Evolutionary conservation across 306 rosid genomes (phyloP), one percentile per base, ranked within the genome.

Genomic region (Rubus idaeus): DNA sequence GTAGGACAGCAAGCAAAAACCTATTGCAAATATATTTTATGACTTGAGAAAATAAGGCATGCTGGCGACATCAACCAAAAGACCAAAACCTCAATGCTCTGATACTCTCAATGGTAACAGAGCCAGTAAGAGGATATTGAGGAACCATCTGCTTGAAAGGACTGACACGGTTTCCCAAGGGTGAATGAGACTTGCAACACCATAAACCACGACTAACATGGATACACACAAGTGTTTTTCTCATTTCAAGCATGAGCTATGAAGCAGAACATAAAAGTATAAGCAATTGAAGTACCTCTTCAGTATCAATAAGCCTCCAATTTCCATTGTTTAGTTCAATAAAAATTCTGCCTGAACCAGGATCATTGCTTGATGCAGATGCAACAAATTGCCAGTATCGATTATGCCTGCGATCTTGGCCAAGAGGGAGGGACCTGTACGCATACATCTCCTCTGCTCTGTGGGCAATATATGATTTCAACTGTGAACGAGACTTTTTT

Each of bases 311-410:
- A 76, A 96, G 97, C 86, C 84, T 87, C 99, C 98, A 96, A 41
- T 82, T 88, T 75, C 97, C 97, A 79, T 88, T 95, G 72, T 83
- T 89, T 78, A 84, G 84, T 86, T 96, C 99, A 76, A 88, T 78
- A 72, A 96, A 92, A 69, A 96, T 88, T 89, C 99, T 92, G 68
- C 97, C 99, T 81, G 99, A 88, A 85, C 99, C 98, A 78, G 99
- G 99, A 82, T 96, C 99, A 79, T 79, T 86, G 82, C 96, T 89
- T 67, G 99, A 96, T 65, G 98, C 88, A 83, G 97, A 96, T 12
- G 98, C 97, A 81, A 88, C 94, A 86, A 91, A 96, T 71, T 88
- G 97, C 99, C 99, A 96, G 83, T 91, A 96, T 50, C 99, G 89
- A 77, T 96, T 96, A 53, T 84, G 97, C 74, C 97, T 92, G 74